Evolutionary conservation across 1,139 yeast genomes (phyloP).

Genomic region (Protomyces gravidus): DNA sequence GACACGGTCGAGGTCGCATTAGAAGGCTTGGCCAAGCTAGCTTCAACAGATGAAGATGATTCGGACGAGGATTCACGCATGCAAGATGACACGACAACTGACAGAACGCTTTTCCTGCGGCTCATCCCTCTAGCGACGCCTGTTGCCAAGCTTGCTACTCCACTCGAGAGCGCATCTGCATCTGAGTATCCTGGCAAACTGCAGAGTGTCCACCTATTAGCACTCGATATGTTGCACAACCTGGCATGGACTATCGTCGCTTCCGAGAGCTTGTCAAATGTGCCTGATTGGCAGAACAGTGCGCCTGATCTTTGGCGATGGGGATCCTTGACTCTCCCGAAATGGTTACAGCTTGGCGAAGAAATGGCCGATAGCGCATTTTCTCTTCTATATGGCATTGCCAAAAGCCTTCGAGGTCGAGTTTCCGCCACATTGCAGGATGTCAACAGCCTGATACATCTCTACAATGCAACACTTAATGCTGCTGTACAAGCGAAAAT

Average conservation of each 20-base stretch:
- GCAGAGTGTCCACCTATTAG: slow-evolving; percentile 42
- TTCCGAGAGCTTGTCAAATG: too few species aligned
- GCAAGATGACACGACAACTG: slow-evolving; percentile 18
- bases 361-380: slow-evolving; percentile 36
- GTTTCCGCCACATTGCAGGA: slow-evolving; percentile 42
- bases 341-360: slow-evolving; percentile 5
- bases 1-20: not conserved
- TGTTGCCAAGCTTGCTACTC: not conserved
- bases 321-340: not conserved
- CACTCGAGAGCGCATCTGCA: not conserved
- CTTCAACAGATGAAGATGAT: not conserved
- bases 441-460: slow-evolving; percentile 29
- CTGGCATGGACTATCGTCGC: slow-evolving; percentile 40
- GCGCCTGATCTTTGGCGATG: slow-evolving; percentile 36
- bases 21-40: not conserved
- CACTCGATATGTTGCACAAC: slow-evolving; percentile 67
- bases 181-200: slow-evolving; percentile 6
- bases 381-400: slow-evolving; percentile 60
- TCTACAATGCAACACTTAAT: slow-evolving; percentile 29
- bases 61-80: slow-evolving; percentile 26
- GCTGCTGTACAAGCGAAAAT: slow-evolving; percentile 37
- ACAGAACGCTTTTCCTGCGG: slow-evolving; percentile 17
- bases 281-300: slow-evolving; percentile 19
- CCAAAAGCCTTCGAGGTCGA: slow-evolving; percentile 38
- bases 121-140: not conserved